Evolutionary conservation across 305 asterid species (phyloP).

Genomic region (Fraxinus albicans): DNA sequence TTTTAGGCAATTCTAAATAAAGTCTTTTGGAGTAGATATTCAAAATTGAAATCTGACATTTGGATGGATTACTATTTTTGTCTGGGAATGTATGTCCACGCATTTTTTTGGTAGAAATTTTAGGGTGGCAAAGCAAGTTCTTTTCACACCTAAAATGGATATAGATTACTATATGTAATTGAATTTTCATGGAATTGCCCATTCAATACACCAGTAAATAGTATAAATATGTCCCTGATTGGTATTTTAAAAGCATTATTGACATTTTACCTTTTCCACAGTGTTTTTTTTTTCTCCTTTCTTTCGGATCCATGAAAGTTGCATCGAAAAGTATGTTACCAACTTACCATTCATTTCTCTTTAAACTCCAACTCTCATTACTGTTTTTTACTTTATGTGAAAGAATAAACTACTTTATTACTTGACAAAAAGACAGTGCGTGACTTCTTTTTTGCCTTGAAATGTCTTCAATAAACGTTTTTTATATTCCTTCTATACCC

Average conservation of each 20-base stretch:
- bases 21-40: not conserved
- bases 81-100: not conserved
- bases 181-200: not conserved
- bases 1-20: not conserved
- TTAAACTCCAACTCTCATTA: too few species aligned
- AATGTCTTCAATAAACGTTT: not conserved
- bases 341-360: too few species aligned
- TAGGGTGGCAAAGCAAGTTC: not conserved
- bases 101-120: not conserved
- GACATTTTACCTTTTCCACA: not conserved
- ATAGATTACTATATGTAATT: not conserved
- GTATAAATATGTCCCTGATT: not conserved
- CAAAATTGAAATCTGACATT: not conserved
- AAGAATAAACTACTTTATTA: too few species aligned
- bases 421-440: not conserved
- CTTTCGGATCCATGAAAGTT: too few species aligned
- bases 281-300: not conserved
- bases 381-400: too few species aligned
- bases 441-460: too few species aligned
- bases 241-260: not conserved
- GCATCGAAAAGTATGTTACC: too few species aligned
- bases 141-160: not conserved
- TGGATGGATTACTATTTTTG: conserved; percentile 2
- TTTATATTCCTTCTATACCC: not conserved
- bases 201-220: not conserved